These are phyloP conservation scores for Phytophthora ohioensis DNA, from an alignment of 352 stramenopile species.

Conservation along the genomic window DNA sequence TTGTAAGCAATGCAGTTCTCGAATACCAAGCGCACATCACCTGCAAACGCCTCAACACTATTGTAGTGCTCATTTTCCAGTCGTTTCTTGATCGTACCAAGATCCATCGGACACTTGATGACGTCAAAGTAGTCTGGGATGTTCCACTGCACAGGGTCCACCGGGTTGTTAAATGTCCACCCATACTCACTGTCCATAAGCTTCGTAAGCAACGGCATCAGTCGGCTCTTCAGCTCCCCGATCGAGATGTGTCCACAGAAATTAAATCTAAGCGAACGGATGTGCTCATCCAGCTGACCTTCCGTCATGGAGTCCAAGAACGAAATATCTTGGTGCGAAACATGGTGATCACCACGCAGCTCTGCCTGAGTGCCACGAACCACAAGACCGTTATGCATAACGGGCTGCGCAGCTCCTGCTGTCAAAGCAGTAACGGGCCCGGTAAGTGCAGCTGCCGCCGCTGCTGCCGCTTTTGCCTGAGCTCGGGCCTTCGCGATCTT, in stretches of 20 bases:
- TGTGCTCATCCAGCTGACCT: conserved; percentile 88
- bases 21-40: conserved; percentile 90
- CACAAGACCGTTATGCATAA: conserved; percentile 73
- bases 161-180: conserved; percentile 94
- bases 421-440: conserved; percentile 17
- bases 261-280: conserved; percentile 90
- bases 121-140: conserved; percentile 94
- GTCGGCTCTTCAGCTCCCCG: conserved; percentile 81
- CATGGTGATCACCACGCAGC: conserved; percentile 62
- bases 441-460: conserved; percentile 34
- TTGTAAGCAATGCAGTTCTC: conserved; percentile 93
- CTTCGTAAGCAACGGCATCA: conserved; percentile 86
- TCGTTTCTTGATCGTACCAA: conserved; percentile 98
- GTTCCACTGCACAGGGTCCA: conserved; percentile 95
- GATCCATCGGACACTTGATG: conserved; percentile 98
- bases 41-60: conserved; percentile 88
- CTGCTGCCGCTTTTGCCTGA: conserved; percentile 73
- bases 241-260: conserved; percentile 89
- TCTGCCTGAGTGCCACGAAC: conserved; percentile 74
- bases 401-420: conserved; percentile 17
- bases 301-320: conserved; percentile 90
- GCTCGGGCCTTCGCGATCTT: conserved; percentile 80
- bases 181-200: conserved; percentile 91
- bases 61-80: conserved; percentile 96
- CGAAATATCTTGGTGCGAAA: conserved; percentile 88